Percentiles rank a stretch among this genome's conserved stretches.
These are phyloP conservation scores for Podila epigama DNA, from an alignment of 192 early-diverging fungal species.

Conservation along the genomic window DNA sequence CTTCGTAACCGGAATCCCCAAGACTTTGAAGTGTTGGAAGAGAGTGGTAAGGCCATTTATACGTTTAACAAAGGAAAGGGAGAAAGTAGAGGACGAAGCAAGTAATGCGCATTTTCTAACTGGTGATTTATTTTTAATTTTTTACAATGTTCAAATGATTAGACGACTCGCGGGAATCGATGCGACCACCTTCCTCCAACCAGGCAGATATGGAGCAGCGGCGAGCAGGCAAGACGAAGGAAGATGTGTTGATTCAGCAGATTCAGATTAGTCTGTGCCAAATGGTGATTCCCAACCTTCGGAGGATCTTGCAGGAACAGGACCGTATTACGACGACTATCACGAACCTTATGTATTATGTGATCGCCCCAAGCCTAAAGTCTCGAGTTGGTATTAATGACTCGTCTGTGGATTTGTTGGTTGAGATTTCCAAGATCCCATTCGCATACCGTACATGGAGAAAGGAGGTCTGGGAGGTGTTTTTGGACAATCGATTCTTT, in stretches of 20 bases:
- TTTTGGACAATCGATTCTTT: conserved; percentile 76
- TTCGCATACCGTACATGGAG: conserved; percentile 71
- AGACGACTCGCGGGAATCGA: conserved; percentile 40
- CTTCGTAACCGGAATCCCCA: conserved; percentile 55
- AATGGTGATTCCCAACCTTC: conserved; percentile 71
- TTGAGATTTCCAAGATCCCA: conserved; percentile 67
- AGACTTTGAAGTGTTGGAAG: conserved; percentile 48
- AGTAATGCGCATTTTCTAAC: not conserved
- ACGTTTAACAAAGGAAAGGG: too few species aligned
- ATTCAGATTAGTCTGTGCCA: conserved; percentile 57
- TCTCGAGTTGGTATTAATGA: conserved; percentile 49
- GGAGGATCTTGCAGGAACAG: conserved; percentile 75
- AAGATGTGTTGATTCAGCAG: conserved; percentile 70
- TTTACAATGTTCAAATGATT: not conserved
- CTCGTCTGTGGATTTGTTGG: conserved; percentile 63
- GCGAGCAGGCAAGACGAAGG: conserved; percentile 63
- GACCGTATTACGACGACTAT: conserved; percentile 70
- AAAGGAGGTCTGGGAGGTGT: conserved; percentile 82
- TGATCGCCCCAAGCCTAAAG: conserved; percentile 74
- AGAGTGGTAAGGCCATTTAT: conserved; percentile 6
- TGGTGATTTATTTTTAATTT: not conserved
- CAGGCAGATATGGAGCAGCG: conserved; percentile 52
- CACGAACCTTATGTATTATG: conserved; percentile 84
- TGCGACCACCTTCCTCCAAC: conserved; percentile 30
- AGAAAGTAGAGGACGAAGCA: too few species aligned